phyloP scores from a whole-genome alignment of 352 stramenopile genomes.

The Thalassiosira hispida region DNA sequence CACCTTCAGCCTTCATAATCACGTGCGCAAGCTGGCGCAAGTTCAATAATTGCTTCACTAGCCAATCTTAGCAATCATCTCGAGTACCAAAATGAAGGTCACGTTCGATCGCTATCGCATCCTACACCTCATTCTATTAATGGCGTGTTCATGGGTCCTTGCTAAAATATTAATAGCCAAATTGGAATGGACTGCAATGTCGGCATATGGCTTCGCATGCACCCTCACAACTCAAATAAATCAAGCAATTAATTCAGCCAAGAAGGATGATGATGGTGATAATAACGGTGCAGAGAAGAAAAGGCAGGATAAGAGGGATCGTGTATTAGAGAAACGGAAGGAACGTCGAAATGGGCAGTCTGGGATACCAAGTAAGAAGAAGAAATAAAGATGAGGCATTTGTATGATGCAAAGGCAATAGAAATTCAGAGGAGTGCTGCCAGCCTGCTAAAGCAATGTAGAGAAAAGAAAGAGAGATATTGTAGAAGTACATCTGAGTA shows the following conservation, averaged over 20 bases:
- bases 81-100: conserved; percentile 16
- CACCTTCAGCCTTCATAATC: no score
- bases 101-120: conserved; percentile 21
- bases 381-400: conserved; percentile 2
- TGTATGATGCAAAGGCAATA: neutral
- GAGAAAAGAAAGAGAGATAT: no score
- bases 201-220: conserved; percentile 20
- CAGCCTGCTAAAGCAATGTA: no score
- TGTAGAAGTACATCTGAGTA: no score
- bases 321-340: conserved; percentile 15
- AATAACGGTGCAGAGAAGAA: neutral
- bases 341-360: conserved; percentile 1
- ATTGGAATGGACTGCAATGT: conserved; percentile 29
- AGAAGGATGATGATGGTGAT: neutral
- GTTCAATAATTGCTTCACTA: no score
- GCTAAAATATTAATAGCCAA: conserved; percentile 17
- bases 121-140: conserved; percentile 24
- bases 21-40: no score
- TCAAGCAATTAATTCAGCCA: conserved; percentile 2
- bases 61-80: no score
- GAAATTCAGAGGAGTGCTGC: neutral
- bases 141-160: conserved; percentile 8
- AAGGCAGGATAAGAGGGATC: conserved; percentile 1
- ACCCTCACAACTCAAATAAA: conserved; percentile 19
- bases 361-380: neutral